These are phyloP conservation scores for Diaporthe humulicola DNA, from an alignment of 2,329 filamentous ascomycete species.

Conservation along the genomic window DNA sequence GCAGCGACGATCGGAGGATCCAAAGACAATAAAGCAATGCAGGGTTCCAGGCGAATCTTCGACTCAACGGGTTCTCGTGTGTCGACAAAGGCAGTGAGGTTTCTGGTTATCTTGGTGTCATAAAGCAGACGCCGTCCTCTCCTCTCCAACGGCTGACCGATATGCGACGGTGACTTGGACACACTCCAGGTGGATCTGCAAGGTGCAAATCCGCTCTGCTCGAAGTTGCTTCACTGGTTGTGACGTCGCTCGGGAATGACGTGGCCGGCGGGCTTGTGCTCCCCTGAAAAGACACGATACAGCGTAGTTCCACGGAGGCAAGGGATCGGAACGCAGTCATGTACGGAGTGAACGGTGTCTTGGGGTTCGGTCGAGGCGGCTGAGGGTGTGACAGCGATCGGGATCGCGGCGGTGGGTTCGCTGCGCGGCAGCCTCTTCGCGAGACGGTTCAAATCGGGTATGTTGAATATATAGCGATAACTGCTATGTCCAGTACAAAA, in stretches of 20 bases:
- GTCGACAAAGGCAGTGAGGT: constrained; percentile 11
- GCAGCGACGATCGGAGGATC: neutral
- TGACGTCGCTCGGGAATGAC: neutral
- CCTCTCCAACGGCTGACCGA: neutral
- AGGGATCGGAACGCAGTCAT: neutral
- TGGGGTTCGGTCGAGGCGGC: constrained; percentile 11
- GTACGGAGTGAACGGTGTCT: neutral
- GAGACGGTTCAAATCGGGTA: neutral
- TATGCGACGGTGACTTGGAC: neutral
- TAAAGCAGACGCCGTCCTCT: neutral
- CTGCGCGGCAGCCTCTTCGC: constrained; percentile 12
- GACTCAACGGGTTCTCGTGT: constrained; percentile 1
- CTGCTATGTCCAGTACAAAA: neutral
- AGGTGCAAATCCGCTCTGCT: neutral
- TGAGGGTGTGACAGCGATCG: constrained; percentile 7
- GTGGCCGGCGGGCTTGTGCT: neutral
- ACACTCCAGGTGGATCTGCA: neutral
- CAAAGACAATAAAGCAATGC: constrained; percentile 30
- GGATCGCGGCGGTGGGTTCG: constrained; percentile 13
- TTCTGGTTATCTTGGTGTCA: neutral
- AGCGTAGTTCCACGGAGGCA: neutral
- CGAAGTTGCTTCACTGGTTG: constrained; percentile 4
- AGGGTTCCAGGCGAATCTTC: constrained; percentile 13
- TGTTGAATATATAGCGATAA: constrained; percentile 31
- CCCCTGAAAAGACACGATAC: neutral